Conservation (phyloP, 305 asterid genomes). For the Fraxinus greggii region DNA sequence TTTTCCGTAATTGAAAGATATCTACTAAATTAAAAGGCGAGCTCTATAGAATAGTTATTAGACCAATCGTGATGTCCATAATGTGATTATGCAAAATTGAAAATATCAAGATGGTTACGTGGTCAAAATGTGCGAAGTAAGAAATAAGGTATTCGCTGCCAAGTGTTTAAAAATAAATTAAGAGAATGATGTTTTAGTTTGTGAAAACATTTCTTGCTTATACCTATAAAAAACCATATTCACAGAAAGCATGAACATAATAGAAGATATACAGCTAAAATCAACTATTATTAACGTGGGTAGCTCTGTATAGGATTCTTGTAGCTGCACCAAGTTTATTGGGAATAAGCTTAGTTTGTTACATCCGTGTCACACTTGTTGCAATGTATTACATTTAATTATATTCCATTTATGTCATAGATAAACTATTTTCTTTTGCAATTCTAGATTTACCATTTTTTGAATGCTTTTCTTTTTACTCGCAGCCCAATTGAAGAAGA, state of each 20-base stretch:
- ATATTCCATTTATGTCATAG: not conserved
- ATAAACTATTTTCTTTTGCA: not conserved
- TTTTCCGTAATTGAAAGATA: not conserved
- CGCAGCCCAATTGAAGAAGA: constrained; percentile 87
- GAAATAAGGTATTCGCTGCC: not conserved
- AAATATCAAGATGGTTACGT: not conserved
- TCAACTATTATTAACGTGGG: not conserved
- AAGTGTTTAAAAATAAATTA: not conserved
- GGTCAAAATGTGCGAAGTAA: not conserved
- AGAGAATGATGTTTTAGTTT: not conserved
- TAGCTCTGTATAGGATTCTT: not conserved
- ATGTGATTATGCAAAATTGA: not conserved
- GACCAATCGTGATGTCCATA: not conserved
- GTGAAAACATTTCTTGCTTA: not conserved
- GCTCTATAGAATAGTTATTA: not conserved
- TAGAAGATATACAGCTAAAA: not conserved
- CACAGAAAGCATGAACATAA: not conserved
- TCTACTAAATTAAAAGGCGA: not conserved
- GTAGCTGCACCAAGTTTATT: not conserved
- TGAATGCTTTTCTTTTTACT: constrained; percentile 23
- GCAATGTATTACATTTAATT: not conserved
- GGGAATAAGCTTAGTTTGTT: not conserved
- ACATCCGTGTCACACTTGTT: not conserved
- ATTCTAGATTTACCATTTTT: constrained; percentile 4
- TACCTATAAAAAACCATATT: not conserved